Conservation (phyloP, 768 basidiomycete species). For the Omphalotus guepiniiformis region DNA sequence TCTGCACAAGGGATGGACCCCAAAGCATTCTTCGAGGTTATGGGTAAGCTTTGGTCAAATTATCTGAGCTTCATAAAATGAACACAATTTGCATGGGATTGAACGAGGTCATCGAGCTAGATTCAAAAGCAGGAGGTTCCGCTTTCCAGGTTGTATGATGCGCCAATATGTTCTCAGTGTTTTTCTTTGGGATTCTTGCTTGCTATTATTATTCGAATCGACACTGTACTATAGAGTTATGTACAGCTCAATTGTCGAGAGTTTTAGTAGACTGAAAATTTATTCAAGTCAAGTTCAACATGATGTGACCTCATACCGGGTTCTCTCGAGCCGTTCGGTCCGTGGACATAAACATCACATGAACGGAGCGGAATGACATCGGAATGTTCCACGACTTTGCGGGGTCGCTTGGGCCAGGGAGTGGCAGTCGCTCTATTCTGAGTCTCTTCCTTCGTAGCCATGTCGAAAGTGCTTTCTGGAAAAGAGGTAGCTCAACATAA, state of each 20-base stretch:
- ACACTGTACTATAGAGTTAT: too few relatives aligned
- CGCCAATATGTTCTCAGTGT: too few relatives aligned
- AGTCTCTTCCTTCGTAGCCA: neutral
- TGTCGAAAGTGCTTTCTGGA: slow-evolving; percentile 32
- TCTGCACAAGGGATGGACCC: slow-evolving; percentile 67
- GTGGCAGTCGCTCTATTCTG: too few relatives aligned
- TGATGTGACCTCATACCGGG: too few relatives aligned
- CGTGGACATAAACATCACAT: neutral
- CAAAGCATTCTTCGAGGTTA: slow-evolving; percentile 71
- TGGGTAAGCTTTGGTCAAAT: slow-evolving; percentile 43
- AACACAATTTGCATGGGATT: slow-evolving; percentile 33
- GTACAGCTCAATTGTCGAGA: too few relatives aligned
- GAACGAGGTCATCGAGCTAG: slow-evolving; percentile 48
- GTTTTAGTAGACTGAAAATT: too few relatives aligned
- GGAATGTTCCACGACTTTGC: neutral
- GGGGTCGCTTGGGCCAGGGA: too few relatives aligned
- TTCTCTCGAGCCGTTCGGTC: too few relatives aligned
- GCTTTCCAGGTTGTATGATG: slow-evolving; percentile 47
- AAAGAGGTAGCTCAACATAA: slow-evolving; percentile 53
- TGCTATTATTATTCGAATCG: too few relatives aligned
- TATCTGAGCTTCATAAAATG: neutral
- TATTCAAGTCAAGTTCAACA: too few relatives aligned
- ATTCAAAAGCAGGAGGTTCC: slow-evolving; percentile 53
- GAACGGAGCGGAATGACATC: neutral
- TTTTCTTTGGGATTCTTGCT: too few relatives aligned